Evolutionary conservation across 1,139 yeast species (phyloP).

Genomic region (Nakaseomyces delphensis): DNA sequence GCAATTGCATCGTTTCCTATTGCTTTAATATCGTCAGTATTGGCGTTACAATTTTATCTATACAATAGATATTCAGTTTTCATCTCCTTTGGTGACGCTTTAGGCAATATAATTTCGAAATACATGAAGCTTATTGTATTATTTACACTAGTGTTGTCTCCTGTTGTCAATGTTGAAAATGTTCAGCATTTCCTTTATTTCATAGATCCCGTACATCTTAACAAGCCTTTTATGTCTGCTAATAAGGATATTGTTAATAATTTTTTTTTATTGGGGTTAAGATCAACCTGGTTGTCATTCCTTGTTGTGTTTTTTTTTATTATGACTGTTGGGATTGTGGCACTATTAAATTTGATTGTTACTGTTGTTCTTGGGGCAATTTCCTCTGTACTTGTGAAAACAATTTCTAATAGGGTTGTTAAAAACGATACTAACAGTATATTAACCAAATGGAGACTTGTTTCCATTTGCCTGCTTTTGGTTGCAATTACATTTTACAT

Average conservation of each 20-base stretch:
- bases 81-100: conserved; percentile 44
- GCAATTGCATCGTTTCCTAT: conserved; percentile 53
- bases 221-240: conserved; percentile 24
- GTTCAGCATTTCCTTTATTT: conserved; percentile 32
- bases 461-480: conserved; percentile 27
- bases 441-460: conserved; percentile 2
- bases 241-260: conserved; percentile 30
- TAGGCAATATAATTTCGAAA: conserved; percentile 31
- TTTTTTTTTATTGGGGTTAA: conserved; percentile 59
- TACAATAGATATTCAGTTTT: conserved; percentile 38
- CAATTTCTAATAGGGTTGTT: not conserved
- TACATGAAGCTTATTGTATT: conserved; percentile 19
- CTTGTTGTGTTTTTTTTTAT: conserved; percentile 51
- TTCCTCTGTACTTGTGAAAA: conserved; percentile 7
- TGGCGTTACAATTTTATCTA: conserved; percentile 40
- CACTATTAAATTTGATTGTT: conserved; percentile 9
- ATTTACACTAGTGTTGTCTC: conserved; percentile 34
- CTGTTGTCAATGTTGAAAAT: conserved; percentile 30
- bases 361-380: not conserved
- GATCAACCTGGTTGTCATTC: conserved; percentile 45
- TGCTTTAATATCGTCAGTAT: conserved; percentile 38
- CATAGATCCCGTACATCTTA: conserved; percentile 52
- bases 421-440: conserved; percentile 33
- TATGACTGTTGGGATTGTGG: conserved; percentile 44
- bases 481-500: conserved; percentile 48